phyloP scores from a whole-genome alignment of 2,329 filamentous ascomycete species.

The Alternaria sp. region DNA sequence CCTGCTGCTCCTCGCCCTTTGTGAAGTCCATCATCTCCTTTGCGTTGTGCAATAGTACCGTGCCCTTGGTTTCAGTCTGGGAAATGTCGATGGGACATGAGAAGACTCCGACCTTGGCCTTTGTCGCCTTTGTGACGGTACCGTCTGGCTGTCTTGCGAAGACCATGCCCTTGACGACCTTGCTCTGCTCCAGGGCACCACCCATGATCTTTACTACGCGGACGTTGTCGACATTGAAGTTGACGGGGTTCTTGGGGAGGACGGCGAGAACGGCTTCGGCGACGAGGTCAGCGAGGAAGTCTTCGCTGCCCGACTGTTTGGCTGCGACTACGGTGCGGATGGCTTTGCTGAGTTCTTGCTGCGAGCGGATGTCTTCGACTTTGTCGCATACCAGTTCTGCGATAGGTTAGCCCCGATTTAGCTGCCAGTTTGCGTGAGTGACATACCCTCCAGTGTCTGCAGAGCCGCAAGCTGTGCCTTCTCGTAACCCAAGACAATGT shows the following conservation, averaged over 20 bases:
- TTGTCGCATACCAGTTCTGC: constrained; percentile 86
- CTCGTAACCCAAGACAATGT: constrained; percentile 95
- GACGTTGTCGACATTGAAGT: constrained; percentile 99
- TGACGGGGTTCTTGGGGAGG: constrained; percentile 90
- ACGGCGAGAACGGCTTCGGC: constrained; percentile 85
- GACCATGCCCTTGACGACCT: constrained; percentile 97
- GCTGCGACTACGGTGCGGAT: constrained; percentile 93
- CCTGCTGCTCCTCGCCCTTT: constrained; percentile 91
- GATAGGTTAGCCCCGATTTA: constrained; percentile 19
- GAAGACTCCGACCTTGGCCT: constrained; percentile 96
- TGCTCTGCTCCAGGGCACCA: constrained; percentile 90
- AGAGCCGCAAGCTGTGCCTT: constrained; percentile 89
- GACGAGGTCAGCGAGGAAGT: constrained; percentile 83
- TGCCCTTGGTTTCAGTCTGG: constrained; percentile 99
- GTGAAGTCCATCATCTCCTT: constrained; percentile 99
- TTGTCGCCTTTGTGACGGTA: constrained; percentile 82
- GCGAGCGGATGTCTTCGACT: constrained; percentile 81
- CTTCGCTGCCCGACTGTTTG: constrained; percentile 95
- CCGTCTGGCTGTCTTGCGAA: constrained; percentile 96
- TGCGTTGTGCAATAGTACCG: constrained; percentile 93
- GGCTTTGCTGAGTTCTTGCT: constrained; percentile 89
- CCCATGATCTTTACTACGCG: constrained; percentile 99
- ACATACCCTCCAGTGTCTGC: constrained; percentile 75
- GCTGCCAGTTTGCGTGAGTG: not conserved
- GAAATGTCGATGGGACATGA: constrained; percentile 94